Conservation (phyloP, 2,329 filamentous ascomycete genomes). For the Aspergillus hortae region DNA sequence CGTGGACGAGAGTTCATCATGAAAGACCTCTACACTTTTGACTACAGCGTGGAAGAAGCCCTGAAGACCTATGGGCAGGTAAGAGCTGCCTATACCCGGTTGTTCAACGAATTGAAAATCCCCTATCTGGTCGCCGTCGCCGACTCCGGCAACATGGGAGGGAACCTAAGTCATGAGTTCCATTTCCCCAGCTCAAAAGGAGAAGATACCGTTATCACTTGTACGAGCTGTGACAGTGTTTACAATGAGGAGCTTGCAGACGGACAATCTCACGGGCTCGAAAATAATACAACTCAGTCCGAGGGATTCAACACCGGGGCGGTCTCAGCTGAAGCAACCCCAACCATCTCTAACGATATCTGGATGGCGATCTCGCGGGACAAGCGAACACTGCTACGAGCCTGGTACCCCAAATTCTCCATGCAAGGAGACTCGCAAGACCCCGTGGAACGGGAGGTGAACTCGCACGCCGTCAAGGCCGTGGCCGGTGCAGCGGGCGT, state of each 20-base stretch:
- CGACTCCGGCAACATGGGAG: conserved; percentile 95
- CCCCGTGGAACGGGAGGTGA: conserved; percentile 43
- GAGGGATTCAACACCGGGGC: conserved; percentile 25
- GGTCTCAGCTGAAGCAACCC: conserved; percentile 15
- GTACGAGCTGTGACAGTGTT: conserved; percentile 67
- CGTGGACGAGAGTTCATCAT: conserved; percentile 90
- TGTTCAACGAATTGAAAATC: conserved; percentile 80
- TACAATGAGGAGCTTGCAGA: conserved; percentile 85
- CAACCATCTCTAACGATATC: conserved; percentile 35
- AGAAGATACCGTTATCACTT: conserved; percentile 80
- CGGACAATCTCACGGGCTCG: conserved; percentile 27
- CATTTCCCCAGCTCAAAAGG: conserved; percentile 76
- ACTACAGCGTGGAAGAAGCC: conserved; percentile 64
- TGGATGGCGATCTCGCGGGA: conserved; percentile 51
- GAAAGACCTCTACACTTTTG: conserved; percentile 98
- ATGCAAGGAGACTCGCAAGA: conserved; percentile 27
- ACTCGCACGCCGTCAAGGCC: conserved; percentile 63
- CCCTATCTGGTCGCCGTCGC: conserved; percentile 83
- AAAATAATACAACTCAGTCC: conserved; percentile 4
- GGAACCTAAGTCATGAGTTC: conserved; percentile 89
- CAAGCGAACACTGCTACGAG: conserved; percentile 63
- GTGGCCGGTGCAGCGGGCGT: conserved; percentile 50
- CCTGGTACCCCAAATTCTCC: conserved; percentile 59
- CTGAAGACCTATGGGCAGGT: conserved; percentile 77
- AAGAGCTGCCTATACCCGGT: conserved; percentile 65